Percentiles rank a stretch among this genome's conserved stretches.
Conservation (phyloP, 1,284 basidiomycete genomes). For the Wallemia mellicola region DNA sequence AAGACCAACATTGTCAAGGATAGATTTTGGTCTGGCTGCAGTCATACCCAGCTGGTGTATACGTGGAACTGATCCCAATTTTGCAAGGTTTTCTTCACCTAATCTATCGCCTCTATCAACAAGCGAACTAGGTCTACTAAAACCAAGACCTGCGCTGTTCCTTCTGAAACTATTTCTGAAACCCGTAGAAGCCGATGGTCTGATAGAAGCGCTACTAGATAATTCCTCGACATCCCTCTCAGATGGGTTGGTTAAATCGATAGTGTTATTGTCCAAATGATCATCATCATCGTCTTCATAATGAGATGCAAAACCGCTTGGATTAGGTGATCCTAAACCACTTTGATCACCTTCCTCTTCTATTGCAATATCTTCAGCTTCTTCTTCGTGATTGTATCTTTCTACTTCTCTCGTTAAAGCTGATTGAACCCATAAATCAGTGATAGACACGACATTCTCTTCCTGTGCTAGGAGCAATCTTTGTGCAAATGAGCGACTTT, state of each 20-base stretch:
- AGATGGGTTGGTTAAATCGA: background rate
- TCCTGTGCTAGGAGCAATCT: background rate
- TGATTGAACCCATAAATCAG: background rate
- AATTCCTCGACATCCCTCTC: background rate
- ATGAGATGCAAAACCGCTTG: background rate
- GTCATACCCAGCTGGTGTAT: background rate
- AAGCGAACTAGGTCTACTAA: background rate
- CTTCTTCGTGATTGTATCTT: background rate
- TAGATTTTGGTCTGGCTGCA: background rate
- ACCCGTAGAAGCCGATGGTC: background rate
- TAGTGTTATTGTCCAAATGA: background rate
- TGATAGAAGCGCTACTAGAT: background rate
- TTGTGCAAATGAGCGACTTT: background rate
- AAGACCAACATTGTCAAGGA: background rate
- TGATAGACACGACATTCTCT: constrained; percentile 1
- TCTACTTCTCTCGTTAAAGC: background rate
- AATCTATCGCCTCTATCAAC: background rate
- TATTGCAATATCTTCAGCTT: background rate
- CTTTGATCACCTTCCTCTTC: too few relatives aligned
- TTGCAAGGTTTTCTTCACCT: background rate
- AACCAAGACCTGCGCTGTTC: background rate
- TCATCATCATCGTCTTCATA: background rate
- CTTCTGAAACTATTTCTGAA: background rate
- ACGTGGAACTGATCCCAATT: background rate
- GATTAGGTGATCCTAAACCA: too few relatives aligned